Conservation (phyloP, 805 yeast genomes). For the Nakazawaea ambrosiae region DNA sequence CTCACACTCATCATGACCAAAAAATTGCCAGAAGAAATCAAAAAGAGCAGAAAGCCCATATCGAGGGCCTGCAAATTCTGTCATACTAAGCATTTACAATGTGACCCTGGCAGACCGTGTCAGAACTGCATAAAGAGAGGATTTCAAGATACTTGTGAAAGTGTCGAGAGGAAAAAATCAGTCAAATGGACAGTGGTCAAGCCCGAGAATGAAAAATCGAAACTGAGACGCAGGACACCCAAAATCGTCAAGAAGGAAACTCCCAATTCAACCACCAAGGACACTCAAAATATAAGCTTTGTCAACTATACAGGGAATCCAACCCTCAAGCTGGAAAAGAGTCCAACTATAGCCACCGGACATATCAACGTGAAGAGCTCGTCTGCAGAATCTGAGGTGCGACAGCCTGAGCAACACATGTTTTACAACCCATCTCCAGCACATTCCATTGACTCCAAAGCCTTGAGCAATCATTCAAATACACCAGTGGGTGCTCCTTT, state of each 20-base stretch:
- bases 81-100: conserved; percentile 67
- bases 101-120: conserved; percentile 66
- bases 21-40: conserved; percentile 46
- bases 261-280: too few species aligned
- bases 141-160: conserved; percentile 46
- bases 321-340: background rate
- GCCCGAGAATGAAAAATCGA: too few species aligned
- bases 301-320: conserved; percentile 3
- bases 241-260: background rate
- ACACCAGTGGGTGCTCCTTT: too few species aligned
- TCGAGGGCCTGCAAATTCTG: conserved; percentile 68
- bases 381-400: background rate
- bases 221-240: conserved; percentile 25
- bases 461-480: too few species aligned
- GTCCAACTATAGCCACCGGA: background rate
- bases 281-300: background rate
- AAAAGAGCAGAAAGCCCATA: conserved; percentile 51
- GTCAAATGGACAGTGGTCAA: too few species aligned
- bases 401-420: conserved; percentile 4
- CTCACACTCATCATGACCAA: conserved; percentile 56
- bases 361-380: background rate
- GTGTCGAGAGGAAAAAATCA: conserved; percentile 54
- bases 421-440: conserved; percentile 7
- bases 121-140: conserved; percentile 61
- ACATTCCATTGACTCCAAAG: background rate